Evolutionary conservation across 2,329 filamentous ascomycete genomes (phyloP).

Genomic region (Akanthomyces lecanii): DNA sequence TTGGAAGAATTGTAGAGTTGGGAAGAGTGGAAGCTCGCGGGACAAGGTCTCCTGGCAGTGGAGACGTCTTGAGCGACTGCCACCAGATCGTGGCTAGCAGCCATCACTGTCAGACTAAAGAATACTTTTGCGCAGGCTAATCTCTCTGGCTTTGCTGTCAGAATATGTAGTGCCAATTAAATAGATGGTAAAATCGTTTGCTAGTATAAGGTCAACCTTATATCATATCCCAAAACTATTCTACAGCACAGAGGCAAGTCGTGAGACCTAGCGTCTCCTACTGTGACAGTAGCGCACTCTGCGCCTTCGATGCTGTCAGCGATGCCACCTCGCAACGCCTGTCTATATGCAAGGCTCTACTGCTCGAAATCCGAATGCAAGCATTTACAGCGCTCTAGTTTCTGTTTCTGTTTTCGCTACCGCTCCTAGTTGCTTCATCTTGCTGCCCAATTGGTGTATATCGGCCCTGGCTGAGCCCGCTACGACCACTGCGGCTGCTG

Average conservation of each 20-base stretch:
- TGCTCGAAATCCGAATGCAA: constrained; percentile 37
- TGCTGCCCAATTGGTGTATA: constrained; percentile 41
- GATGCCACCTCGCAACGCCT: background rate
- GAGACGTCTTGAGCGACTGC: background rate
- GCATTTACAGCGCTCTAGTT: constrained; percentile 22
- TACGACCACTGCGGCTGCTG: constrained; percentile 35
- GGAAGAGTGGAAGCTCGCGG: too few relatives aligned
- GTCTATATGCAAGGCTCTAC: constrained; percentile 6
- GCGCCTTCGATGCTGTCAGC: background rate
- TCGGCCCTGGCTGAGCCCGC: constrained; percentile 36
- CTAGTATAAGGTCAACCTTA: background rate
- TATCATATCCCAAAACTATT: background rate
- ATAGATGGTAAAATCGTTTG: background rate
- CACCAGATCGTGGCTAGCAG: too few relatives aligned
- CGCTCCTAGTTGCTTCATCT: constrained; percentile 30
- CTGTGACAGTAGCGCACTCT: background rate
- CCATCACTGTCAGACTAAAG: too few relatives aligned
- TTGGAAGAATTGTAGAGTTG: background rate
- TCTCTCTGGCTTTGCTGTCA: background rate
- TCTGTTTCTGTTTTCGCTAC: constrained; percentile 24
- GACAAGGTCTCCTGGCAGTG: background rate
- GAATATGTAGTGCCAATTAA: background rate
- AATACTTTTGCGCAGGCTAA: too few relatives aligned
- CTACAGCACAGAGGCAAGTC: background rate
- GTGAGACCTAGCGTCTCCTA: background rate